Base-by-base conservation (phyloP, 2,329 filamentous ascomycete genomes). In the Microsporum ferrugineum region DNA sequence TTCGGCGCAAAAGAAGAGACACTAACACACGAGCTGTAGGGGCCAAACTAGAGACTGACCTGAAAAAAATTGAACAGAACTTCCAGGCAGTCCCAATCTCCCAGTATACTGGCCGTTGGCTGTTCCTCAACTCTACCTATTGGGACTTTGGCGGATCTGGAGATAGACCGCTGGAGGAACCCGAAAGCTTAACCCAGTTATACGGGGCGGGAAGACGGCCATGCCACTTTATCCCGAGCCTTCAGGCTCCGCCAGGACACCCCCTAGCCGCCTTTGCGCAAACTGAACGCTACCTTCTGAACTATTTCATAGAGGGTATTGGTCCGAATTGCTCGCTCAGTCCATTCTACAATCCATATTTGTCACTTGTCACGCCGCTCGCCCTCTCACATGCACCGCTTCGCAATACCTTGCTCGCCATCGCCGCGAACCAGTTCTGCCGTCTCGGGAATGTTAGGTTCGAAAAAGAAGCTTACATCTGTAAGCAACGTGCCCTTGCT, bases 241-340 rank as follows among this genome's bases (percentile, higher is more conserved):
- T 58, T 5, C 43, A 27, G 7, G 33, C 51, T 27, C 31, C 61
- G 29, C 43, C 62, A 2, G 59, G 60, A 4, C 66, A 66, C 34
- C 67, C 65, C 10, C 58, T 66, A 12, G 38, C 59, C 2, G 12
- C 60, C 2, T 66, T 64, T 36, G 38, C 64, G 6, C 34, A 61
- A 4, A 57, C 59, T 2, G 65, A 66, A 51, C 45, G 61, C 41
- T 65, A 67, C 58, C 67, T 70, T 14, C 63, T 70, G 2, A 62
- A 67, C 55, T 72, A 71, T 59, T 72, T 70, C 34, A 68, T 72
- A 45, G 51, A 63, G 5, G 68, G 63, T 4, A 68, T 72, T 39
- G 70, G 66, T 1, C 70, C 71, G 0, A 67, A 67, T 23, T 72
- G 71, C 60, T 71, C 71, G 3, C 62, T 72, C 3, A 72, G 67